Evolutionary conservation across 495 filamentous ascomycete genomes (phyloP).

Genomic region (Xylaria longipes): DNA sequence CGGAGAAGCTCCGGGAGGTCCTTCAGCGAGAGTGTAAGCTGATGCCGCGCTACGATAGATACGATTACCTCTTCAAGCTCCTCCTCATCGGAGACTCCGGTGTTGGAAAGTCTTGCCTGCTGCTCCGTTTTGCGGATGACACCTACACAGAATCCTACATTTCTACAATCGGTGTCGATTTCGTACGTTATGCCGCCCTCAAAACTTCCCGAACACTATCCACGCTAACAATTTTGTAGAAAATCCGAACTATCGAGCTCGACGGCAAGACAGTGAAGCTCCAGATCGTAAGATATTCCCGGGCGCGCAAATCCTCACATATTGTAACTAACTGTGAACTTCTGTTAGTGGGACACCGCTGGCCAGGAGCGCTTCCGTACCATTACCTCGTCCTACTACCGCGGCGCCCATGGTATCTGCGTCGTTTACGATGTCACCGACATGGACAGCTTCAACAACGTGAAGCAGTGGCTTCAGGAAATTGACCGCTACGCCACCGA

Average conservation of each 20-base stretch:
- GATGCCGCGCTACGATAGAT: constrained; percentile 64
- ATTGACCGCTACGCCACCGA: constrained; percentile 99
- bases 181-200: constrained; percentile 65
- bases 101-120: constrained; percentile 98
- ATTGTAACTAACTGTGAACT: constrained; percentile 18
- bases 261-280: constrained; percentile 99
- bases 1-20: constrained; percentile 32
- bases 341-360: constrained; percentile 91
- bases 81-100: constrained; percentile 99
- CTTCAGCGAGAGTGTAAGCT: constrained; percentile 23
- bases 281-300: constrained; percentile 79
- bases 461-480: constrained; percentile 99
- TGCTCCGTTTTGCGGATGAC: constrained; percentile 97
- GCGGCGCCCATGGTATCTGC: constrained; percentile 97
- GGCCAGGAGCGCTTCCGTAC: constrained; percentile 99
- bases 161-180: constrained; percentile 99
- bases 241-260: constrained; percentile 99
- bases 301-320: constrained; percentile 14
- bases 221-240: constrained; percentile 61
- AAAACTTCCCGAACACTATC: background rate
- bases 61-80: constrained; percentile 99
- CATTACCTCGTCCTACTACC: constrained; percentile 99
- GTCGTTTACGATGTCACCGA: constrained; percentile 99
- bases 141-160: constrained; percentile 99
- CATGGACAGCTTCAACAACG: constrained; percentile 99